Evolutionary conservation across 2,329 filamentous ascomycete genomes (phyloP), one percentile per base, ranked within the genome.

Genomic region (Exophiala alcalophila): DNA sequence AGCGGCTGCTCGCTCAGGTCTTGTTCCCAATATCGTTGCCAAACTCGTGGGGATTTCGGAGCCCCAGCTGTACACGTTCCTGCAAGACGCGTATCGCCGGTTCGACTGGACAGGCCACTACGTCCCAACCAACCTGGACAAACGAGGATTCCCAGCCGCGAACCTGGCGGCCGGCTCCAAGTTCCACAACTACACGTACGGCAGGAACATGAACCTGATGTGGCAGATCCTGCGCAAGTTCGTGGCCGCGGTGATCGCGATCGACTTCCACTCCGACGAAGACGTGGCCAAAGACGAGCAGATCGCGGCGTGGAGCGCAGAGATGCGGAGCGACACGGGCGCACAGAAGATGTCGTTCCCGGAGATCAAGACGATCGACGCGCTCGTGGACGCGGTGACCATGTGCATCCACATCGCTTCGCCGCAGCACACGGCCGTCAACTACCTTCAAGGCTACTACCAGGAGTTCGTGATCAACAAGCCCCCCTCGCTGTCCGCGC

Each of bases 351-450:
- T 61, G 25, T 62, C 59, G 0, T 74, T 74, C 57, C 70, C 71
- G 1, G 57, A 50, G 2, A 65, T 74, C 47, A 58, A 55, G 19
- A 69, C 68, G 0, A 34, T 72, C 9, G 63, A 68, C 9, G 55
- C 64, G 14, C 61, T 76, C 0, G 57, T 64, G 26, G 68, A 75
- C 50, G 69, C 65, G 3, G 57, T 73, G 18, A 73, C 69, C 15
- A 74, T 76, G 72, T 71, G 69, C 57, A 74, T 75, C 45, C 71
- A 75, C 57, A 69, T 73, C 33, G 72, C 72, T 4, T 63, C 69
- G 2, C 70, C 73, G 0, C 69, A 70, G 48, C 71, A 76, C 56
- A 73, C 64, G 3, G 66, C 72, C 4, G 65, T 75, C 49, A 75
- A 76, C 57, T 76, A 76, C 52, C 61, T 74, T 0, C 72, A 75